Conservation (phyloP, 2,329 filamentous ascomycete species). For the Apiospora rasikravindrae region DNA sequence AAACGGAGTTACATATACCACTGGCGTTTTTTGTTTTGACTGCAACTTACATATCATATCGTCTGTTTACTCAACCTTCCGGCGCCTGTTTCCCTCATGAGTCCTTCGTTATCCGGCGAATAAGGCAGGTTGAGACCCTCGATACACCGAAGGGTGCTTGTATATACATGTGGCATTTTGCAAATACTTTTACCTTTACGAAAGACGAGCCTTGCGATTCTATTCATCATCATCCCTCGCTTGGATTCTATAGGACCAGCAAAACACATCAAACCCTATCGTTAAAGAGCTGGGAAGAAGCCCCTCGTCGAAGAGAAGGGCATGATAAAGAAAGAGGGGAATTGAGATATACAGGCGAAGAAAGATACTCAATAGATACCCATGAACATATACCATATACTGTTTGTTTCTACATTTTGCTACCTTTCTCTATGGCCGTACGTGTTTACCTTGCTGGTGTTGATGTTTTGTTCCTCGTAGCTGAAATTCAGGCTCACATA, state of each 20-base stretch:
- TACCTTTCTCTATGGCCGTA: neutral
- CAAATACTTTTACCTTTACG: slow-evolving; percentile 1
- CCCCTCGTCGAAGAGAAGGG: neutral
- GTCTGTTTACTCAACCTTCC: neutral
- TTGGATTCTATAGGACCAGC: neutral
- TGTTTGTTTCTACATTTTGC: neutral
- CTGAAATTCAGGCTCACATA: neutral
- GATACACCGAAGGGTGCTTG: neutral
- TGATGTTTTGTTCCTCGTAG: neutral
- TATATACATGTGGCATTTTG: slow-evolving; percentile 9
- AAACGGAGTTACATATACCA: slow-evolving; percentile 15
- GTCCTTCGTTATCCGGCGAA: neutral
- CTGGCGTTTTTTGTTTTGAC: slow-evolving; percentile 8
- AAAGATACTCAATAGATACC: slow-evolving; percentile 4
- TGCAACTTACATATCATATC: slow-evolving; percentile 13
- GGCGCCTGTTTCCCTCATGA: neutral
- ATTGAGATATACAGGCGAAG: neutral
- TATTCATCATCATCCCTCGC: neutral
- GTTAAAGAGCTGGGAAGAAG: neutral
- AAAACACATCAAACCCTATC: neutral
- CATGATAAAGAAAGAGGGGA: neutral
- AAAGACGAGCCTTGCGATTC: neutral
- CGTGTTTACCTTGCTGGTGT: neutral
- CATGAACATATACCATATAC: neutral
- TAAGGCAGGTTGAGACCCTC: neutral